phyloP scores from a whole-genome alignment of 2,329 filamentous ascomycete species.

The Xylariaceae sp. region DNA sequence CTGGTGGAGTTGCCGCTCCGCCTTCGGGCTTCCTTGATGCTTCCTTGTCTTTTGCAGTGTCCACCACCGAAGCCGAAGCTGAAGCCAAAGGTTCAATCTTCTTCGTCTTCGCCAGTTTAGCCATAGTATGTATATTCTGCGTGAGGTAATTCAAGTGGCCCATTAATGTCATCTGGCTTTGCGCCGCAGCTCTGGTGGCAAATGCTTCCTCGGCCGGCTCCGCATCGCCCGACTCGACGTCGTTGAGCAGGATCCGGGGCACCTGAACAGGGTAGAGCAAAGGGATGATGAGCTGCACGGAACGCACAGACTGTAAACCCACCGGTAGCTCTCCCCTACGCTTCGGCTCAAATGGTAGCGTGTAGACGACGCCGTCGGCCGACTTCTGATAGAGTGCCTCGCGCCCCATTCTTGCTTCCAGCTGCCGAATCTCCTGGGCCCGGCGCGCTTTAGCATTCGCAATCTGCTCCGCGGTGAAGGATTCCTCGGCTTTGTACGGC shows the following conservation, averaged over 20 bases:
- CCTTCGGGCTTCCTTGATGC: background rate
- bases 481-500: constrained; percentile 40
- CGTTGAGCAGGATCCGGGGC: constrained; percentile 60
- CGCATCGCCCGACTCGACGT: constrained; percentile 54
- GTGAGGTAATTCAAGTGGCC: constrained; percentile 70
- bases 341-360: constrained; percentile 62
- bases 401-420: constrained; percentile 69
- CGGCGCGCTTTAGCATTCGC: constrained; percentile 57
- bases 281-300: constrained; percentile 64
- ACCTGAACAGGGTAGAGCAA: constrained; percentile 65
- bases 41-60: background rate
- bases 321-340: constrained; percentile 55
- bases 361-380: constrained; percentile 64
- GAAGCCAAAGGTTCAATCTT: constrained; percentile 17
- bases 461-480: constrained; percentile 55
- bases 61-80: background rate
- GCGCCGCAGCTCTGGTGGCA: constrained; percentile 48
- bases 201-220: constrained; percentile 62
- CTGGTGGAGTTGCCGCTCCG: constrained; percentile 7
- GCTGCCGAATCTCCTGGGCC: constrained; percentile 61
- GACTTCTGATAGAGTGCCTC: constrained; percentile 62
- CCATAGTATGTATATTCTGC: constrained; percentile 63
- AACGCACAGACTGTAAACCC: constrained; percentile 55
- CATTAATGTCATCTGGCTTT: constrained; percentile 59
- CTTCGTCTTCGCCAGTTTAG: constrained; percentile 44